phyloP scores from a whole-genome alignment of 306 rosid genomes.

The Parietaria judaica region DNA sequence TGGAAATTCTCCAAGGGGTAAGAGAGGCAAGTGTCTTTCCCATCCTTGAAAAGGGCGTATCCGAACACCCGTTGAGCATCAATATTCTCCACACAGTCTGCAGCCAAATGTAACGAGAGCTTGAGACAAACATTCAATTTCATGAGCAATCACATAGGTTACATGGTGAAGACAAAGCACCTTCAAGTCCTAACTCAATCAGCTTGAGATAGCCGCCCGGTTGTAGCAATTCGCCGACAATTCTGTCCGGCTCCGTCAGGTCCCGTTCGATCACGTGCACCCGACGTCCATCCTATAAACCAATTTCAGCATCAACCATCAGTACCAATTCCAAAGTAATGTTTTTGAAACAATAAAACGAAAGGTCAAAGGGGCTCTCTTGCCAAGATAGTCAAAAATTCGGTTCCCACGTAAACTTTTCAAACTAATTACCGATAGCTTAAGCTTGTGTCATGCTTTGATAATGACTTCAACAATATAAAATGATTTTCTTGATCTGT shows the following conservation, averaged over 20 bases:
- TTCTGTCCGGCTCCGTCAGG: slow-evolving; percentile 73
- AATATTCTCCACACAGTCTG: slow-evolving; percentile 79
- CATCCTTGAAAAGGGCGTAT: slow-evolving; percentile 92
- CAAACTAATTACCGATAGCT: neutral
- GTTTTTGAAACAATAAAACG: neutral
- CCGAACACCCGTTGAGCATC: slow-evolving; percentile 87
- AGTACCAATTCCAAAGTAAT: slow-evolving; percentile 3
- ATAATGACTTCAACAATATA: too few relatives aligned
- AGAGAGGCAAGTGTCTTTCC: slow-evolving; percentile 64
- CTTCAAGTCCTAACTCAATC: slow-evolving; percentile 87
- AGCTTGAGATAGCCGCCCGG: slow-evolving; percentile 94
- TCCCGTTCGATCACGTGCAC: slow-evolving; percentile 89
- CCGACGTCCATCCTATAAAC: slow-evolving; percentile 70
- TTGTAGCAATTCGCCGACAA: slow-evolving; percentile 87
- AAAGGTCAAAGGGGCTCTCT: neutral
- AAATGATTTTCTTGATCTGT: neutral
- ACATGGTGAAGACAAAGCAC: slow-evolving; percentile 24
- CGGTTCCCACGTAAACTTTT: neutral
- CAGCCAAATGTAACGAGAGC: slow-evolving; percentile 18
- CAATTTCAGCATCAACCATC: slow-evolving; percentile 13
- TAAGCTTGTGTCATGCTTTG: neutral
- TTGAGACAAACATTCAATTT: neutral
- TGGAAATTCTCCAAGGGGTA: slow-evolving; percentile 87
- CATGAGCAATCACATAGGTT: too few relatives aligned
- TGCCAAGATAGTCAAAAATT: neutral